phyloP scores from a whole-genome alignment of 2,329 filamentous ascomycete species.

The Pleomassaria siparia region DNA sequence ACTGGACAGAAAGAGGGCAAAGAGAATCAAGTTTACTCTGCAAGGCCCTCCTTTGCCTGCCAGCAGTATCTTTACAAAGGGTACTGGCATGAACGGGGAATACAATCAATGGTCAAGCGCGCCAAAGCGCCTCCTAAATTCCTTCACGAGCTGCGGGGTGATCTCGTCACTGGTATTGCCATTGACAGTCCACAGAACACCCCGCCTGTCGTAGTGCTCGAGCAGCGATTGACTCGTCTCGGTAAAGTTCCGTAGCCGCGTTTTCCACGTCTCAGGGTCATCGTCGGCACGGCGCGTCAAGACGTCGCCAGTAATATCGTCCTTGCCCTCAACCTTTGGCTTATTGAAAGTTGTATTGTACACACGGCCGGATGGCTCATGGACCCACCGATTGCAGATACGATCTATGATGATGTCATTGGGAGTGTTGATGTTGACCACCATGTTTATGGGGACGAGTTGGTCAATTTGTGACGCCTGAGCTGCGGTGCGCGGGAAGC shows the following conservation, averaged over 20 bases:
- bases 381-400: slow-evolving; percentile 90
- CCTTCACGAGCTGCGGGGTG: slow-evolving; percentile 79
- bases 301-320: slow-evolving; percentile 88
- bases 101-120: slow-evolving; percentile 21
- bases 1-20: too few species aligned
- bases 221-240: slow-evolving; percentile 83
- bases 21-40: too few species aligned
- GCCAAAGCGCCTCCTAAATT: slow-evolving; percentile 78
- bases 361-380: slow-evolving; percentile 84
- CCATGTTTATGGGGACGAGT: slow-evolving; percentile 92
- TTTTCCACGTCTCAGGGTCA: slow-evolving; percentile 80
- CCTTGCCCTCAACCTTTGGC: slow-evolving; percentile 75
- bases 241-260: slow-evolving; percentile 78
- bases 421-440: slow-evolving; percentile 83
- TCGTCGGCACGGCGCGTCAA: slow-evolving; percentile 85
- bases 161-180: slow-evolving; percentile 95
- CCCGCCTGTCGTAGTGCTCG: slow-evolving; percentile 83
- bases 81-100: too few species aligned
- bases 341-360: slow-evolving; percentile 95
- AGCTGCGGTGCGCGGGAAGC: slow-evolving; percentile 83
- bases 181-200: slow-evolving; percentile 81
- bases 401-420: slow-evolving; percentile 83
- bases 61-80: too few species aligned
- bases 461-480: slow-evolving; percentile 78
- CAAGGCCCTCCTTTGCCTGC: too few species aligned